Base-by-base conservation (phyloP, 768 basidiomycete genomes). In the Leucogyrophana mollusca region DNA sequence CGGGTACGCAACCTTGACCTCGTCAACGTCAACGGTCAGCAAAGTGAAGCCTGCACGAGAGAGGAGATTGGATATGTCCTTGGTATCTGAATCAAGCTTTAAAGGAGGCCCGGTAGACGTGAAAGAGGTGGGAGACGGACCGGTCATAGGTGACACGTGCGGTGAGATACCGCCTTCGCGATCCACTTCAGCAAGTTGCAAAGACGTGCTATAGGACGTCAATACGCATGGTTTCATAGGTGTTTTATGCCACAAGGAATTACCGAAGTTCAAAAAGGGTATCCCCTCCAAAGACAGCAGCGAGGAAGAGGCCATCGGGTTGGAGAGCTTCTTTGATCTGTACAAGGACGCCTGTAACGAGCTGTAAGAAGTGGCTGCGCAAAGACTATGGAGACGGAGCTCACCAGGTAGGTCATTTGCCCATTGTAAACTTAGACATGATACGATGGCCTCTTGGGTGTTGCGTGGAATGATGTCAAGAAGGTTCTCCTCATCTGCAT, bases 161-260 rank as follows among this genome's bases (percentile, higher is more conserved):
- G 94, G 94, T n/a, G 94, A 94, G 44, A 99, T 87, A 1, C 96
- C 96, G 6, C 96, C 96, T 64, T 95, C 87, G 8, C 94, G 81
- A 57, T 99, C 95, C 17, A 85, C 72, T 70, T 98, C 90, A 7
- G 96, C 95, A 0, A 99, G 76, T 58, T 98, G 96, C 21, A 99
- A 74, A 4, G 94, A 78, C 30, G 96, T 94, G 56, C 95, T 91
- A 54, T 4, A 6, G 18, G 39, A 30, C 17, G 33, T n/a, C n/a
- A n/a, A n/a, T n/a, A n/a, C n/a, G n/a, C n/a, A n/a, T n/a, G 20
- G 21, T 35, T 17, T 51, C 33, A 47, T n/a, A 18, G 34, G 53
- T 16, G 20, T 21, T 17, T n/a, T n/a, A n/a, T n/a, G n/a, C n/a
- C n/a, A 4, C 40, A 23, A n/a, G 42, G 21, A 52, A 58, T 44